Evolutionary conservation across 1,284 basidiomycete species (phyloP).

Genomic region (Mycena sp.): DNA sequence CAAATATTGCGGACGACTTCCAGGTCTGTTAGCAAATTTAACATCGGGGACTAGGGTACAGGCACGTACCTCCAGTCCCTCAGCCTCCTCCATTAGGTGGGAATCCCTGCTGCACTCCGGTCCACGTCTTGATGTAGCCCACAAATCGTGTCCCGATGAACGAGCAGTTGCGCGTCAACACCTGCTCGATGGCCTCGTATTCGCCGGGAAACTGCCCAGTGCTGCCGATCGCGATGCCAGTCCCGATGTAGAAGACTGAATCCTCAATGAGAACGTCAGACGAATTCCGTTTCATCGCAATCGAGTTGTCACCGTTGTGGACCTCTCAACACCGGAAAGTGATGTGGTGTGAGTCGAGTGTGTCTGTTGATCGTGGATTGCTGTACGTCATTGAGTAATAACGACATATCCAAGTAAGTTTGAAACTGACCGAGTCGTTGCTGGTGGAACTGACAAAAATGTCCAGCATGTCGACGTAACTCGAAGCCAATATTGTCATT

Average conservation of each 20-base stretch:
- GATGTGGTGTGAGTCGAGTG: constrained; percentile 43
- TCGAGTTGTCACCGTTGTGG: constrained; percentile 42
- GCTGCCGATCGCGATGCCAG: constrained; percentile 45
- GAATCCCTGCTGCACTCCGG: constrained; percentile 41
- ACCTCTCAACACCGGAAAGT: constrained; percentile 44
- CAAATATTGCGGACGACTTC: constrained; percentile 43
- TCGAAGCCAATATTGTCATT: constrained; percentile 42
- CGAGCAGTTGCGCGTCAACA: constrained; percentile 39
- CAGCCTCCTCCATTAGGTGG: constrained; percentile 47
- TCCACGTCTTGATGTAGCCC: constrained; percentile 44
- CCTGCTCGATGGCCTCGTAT: constrained; percentile 45
- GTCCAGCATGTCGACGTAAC: constrained; percentile 42
- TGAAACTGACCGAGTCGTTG: constrained; percentile 33
- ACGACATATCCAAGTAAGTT: background rate
- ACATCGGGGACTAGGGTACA: background rate
- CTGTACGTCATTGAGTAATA: constrained; percentile 24
- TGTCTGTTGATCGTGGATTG: constrained; percentile 44
- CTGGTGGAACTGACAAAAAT: constrained; percentile 48
- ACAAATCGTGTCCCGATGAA: constrained; percentile 34
- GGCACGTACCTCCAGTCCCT: constrained; percentile 41
- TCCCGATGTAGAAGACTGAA: constrained; percentile 41
- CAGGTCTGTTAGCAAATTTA: background rate
- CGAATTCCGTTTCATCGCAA: constrained; percentile 46
- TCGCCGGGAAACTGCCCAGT: constrained; percentile 39
- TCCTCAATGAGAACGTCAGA: constrained; percentile 47